Evolutionary conservation across 768 basidiomycete genomes (phyloP).

Genomic region (Stropharia rugosoannulata): DNA sequence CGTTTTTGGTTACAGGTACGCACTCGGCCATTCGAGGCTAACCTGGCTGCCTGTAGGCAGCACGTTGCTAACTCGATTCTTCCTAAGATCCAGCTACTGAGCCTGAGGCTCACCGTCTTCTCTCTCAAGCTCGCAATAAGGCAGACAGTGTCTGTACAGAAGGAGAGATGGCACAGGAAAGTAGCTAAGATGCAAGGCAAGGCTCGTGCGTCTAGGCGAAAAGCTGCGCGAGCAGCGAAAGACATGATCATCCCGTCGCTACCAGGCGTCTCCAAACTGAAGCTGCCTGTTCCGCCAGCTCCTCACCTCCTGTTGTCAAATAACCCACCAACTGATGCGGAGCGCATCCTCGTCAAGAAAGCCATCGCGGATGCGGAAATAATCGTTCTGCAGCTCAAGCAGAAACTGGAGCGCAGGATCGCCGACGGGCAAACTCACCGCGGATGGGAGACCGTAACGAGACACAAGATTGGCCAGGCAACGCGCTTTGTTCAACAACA

Average conservation of each 20-base stretch:
- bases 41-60: not conserved
- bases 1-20: constrained; percentile 9
- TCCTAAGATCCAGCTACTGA: constrained; percentile 6
- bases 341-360: constrained; percentile 10
- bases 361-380: constrained; percentile 14
- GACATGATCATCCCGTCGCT: constrained; percentile 13
- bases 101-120: constrained; percentile 2
- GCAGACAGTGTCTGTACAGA: not conserved
- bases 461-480: constrained; percentile 17
- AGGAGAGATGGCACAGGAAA: constrained; percentile 1
- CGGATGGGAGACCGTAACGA: constrained; percentile 13
- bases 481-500: constrained; percentile 19
- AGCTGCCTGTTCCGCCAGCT: constrained; percentile 17
- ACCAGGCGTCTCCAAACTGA: constrained; percentile 18
- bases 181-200: constrained; percentile 1
- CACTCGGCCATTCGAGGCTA: not conserved
- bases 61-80: not conserved
- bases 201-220: not conserved
- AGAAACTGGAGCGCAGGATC: constrained; percentile 6
- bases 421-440: constrained; percentile 2
- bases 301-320: constrained; percentile 21
- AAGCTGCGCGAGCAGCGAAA: constrained; percentile 6
- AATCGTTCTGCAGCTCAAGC: constrained; percentile 3
- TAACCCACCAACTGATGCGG: constrained; percentile 15
- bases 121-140: not conserved